Percentiles rank a stretch among this genome's conserved stretches.
These are phyloP conservation scores for Raffaelea deltoideospora DNA, from an alignment of 2,329 filamentous ascomycete species.

Conservation along the genomic window DNA sequence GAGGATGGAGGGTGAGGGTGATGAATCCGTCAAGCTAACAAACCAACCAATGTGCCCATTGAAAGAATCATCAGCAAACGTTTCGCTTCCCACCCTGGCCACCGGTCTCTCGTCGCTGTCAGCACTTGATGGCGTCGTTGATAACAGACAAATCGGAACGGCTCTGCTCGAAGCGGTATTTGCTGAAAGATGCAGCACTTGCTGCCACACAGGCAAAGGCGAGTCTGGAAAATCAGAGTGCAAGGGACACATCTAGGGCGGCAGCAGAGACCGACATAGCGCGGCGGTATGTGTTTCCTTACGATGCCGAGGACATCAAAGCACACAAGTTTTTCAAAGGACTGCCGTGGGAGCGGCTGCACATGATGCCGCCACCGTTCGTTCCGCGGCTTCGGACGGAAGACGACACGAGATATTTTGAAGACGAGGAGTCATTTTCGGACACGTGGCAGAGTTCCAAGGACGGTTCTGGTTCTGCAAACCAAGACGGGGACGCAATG, in stretches of 20 bases:
- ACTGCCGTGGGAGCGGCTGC: slow-evolving; percentile 63
- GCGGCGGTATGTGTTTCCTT: slow-evolving; percentile 56
- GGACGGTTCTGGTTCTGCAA: too few relatives aligned
- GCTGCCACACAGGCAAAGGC: not conserved
- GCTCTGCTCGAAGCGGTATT: slow-evolving; percentile 63
- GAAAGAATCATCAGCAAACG: slow-evolving; percentile 54
- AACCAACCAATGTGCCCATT: slow-evolving; percentile 18
- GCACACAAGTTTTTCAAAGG: slow-evolving; percentile 71
- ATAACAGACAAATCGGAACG: slow-evolving; percentile 62
- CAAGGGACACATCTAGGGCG: too few relatives aligned
- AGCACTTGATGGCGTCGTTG: slow-evolving; percentile 60
- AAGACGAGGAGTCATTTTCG: slow-evolving; percentile 59
- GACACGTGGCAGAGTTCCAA: slow-evolving; percentile 22
- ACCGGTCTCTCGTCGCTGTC: slow-evolving; percentile 52
- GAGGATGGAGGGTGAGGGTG: too few relatives aligned
- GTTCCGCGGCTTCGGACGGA: slow-evolving; percentile 53
- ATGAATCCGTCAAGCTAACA: not conserved
- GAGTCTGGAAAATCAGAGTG: too few relatives aligned
- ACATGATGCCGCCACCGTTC: slow-evolving; percentile 60
- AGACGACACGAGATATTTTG: slow-evolving; percentile 80
- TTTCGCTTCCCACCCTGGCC: slow-evolving; percentile 57
- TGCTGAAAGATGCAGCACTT: slow-evolving; percentile 39
- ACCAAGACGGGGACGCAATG: too few relatives aligned
- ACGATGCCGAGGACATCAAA: slow-evolving; percentile 85
- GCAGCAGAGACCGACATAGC: slow-evolving; percentile 15